These are phyloP conservation scores for Entrophospora sp. DNA, from an alignment of 192 early-diverging fungal genomes.

Conservation along the genomic window DNA sequence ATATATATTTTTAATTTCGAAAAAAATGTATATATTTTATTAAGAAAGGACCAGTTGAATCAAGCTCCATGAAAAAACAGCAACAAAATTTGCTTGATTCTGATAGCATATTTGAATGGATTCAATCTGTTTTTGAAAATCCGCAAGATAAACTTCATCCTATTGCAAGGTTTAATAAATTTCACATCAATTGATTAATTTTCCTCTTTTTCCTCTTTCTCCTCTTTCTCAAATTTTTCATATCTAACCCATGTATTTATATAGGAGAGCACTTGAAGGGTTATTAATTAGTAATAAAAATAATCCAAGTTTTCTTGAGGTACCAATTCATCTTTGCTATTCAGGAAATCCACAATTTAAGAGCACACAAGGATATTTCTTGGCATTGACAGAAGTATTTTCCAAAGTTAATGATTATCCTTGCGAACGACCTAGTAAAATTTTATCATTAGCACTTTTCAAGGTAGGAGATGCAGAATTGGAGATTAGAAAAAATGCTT, in stretches of 20 bases:
- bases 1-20: no score
- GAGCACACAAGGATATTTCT: constrained; percentile 65
- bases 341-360: constrained; percentile 48
- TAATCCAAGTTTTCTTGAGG: constrained; percentile 45
- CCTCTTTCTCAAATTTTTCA: no score
- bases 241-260: no score
- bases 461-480: constrained; percentile 67
- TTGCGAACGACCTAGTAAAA: constrained; percentile 43
- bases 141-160: constrained; percentile 41
- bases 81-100: constrained; percentile 33
- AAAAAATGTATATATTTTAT: no score
- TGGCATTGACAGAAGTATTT: constrained; percentile 64
- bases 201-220: neutral
- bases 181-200: neutral
- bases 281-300: constrained; percentile 56
- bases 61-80: neutral
- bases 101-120: constrained; percentile 47
- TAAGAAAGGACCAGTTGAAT: constrained; percentile 2
- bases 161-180: constrained; percentile 44
- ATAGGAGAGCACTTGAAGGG: constrained; percentile 56
- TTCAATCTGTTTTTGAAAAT: constrained; percentile 55
- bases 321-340: constrained; percentile 66
- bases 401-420: constrained; percentile 52
- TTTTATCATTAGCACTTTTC: constrained; percentile 64
- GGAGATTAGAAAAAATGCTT: constrained; percentile 58